Percentiles rank a stretch among this genome's conserved stretches.
phyloP scores from a whole-genome alignment of 495 filamentous ascomycete species.

The Neurospora sp. region DNA sequence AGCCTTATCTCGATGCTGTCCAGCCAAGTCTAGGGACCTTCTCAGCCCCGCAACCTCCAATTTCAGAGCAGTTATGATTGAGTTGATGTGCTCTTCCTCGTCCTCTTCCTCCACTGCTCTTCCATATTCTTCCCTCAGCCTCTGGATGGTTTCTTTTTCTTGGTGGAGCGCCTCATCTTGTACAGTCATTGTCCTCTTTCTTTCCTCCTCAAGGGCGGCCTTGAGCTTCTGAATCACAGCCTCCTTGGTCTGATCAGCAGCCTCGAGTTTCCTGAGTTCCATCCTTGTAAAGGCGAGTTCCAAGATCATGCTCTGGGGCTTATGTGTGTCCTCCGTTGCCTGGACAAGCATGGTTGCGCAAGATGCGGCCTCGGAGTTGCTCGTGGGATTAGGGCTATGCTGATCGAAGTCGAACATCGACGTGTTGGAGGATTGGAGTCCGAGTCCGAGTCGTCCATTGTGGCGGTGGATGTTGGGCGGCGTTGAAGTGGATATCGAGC shows the following conservation, averaged over 20 bases:
- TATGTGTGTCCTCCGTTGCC: background rate
- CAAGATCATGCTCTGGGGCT: background rate
- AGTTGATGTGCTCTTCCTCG: background rate
- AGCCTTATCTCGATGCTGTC: background rate
- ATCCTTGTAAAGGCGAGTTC: background rate
- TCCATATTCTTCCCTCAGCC: background rate
- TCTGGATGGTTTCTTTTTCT: background rate
- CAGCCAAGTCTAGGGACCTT: background rate
- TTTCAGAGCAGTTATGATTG: background rate
- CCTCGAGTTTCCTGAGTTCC: background rate
- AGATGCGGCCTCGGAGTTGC: background rate
- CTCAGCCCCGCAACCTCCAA: background rate
- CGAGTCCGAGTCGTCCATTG: background rate
- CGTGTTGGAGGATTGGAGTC: background rate
- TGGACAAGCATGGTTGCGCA: background rate
- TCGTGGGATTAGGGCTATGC: background rate
- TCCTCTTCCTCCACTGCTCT: background rate
- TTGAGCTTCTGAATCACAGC: background rate
- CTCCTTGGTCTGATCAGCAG: background rate
- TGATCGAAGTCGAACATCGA: background rate
- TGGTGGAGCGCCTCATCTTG: background rate
- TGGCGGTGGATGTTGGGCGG: background rate
- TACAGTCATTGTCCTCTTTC: background rate
- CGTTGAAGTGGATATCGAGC: background rate
- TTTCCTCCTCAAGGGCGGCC: background rate